phyloP scores from a whole-genome alignment of 345 rosid genomes.

The Ailanthus altissimus region DNA sequence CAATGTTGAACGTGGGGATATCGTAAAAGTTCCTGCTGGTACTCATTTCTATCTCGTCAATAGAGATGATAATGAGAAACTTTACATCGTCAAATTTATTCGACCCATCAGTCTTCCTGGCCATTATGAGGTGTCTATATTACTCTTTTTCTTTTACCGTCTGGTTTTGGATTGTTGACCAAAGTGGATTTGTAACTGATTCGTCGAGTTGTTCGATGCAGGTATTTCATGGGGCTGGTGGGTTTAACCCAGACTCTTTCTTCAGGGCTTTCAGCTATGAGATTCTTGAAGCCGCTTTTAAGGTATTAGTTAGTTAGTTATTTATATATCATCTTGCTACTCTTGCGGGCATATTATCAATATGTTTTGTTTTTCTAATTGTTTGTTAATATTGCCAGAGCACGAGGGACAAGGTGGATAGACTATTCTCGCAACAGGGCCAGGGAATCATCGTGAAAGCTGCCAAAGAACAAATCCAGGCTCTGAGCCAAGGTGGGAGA shows the following conservation, averaged over 20 bases:
- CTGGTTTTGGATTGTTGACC: not conserved
- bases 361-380: not conserved
- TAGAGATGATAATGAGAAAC: constrained; percentile 39
- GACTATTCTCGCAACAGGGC: constrained; percentile 32
- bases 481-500: constrained; percentile 32
- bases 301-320: constrained; percentile 38
- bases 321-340: not conserved
- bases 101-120: constrained; percentile 44
- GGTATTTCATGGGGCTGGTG: constrained; percentile 39
- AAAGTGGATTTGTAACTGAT: no score
- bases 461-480: constrained; percentile 41
- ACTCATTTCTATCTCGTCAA: constrained; percentile 41
- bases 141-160: no score
- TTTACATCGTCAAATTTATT: constrained; percentile 34
- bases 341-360: not conserved
- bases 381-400: constrained; percentile 30
- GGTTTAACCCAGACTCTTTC: constrained; percentile 40
- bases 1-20: constrained; percentile 40
- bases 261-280: constrained; percentile 46
- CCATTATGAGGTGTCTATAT: constrained; percentile 27
- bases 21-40: constrained; percentile 38
- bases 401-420: constrained; percentile 36
- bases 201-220: constrained; percentile 5
- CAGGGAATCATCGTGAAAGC: constrained; percentile 42
- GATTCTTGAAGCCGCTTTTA: constrained; percentile 51